Percentiles rank a stretch among this genome's conserved stretches.
Evolutionary conservation across 495 filamentous ascomycete species (phyloP).

Genomic region (Lepraria neglecta): DNA sequence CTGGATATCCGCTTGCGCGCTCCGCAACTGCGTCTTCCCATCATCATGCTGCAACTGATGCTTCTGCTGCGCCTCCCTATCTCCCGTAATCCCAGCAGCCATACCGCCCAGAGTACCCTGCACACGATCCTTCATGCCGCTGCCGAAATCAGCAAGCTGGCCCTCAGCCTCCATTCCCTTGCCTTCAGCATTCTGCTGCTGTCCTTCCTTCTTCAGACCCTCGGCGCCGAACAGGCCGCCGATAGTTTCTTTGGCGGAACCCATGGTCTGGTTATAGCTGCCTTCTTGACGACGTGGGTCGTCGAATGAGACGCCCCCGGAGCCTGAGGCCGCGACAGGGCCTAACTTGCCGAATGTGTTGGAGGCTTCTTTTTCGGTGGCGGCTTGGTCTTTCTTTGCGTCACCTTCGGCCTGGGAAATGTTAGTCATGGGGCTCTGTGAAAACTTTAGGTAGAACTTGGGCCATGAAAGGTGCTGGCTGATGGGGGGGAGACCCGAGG

Average conservation of each 20-base stretch:
- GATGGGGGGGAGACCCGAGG: not conserved
- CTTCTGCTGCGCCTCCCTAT: constrained; percentile 54
- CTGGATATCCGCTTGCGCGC: constrained; percentile 74
- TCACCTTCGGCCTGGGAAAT: constrained; percentile 42
- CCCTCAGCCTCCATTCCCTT: constrained; percentile 78
- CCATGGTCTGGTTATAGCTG: constrained; percentile 79
- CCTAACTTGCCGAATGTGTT: constrained; percentile 68
- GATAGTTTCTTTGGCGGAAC: constrained; percentile 74
- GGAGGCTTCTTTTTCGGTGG: constrained; percentile 60
- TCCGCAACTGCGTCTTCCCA: constrained; percentile 80
- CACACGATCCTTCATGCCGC: constrained; percentile 65
- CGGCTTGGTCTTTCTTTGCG: constrained; percentile 51
- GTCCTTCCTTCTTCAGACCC: constrained; percentile 63
- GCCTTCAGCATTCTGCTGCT: constrained; percentile 71
- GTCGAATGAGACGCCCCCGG: constrained; percentile 67
- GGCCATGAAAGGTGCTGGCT: constrained; percentile 5
- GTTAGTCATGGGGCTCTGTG: not conserved
- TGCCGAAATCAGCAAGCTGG: constrained; percentile 69
- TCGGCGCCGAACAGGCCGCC: constrained; percentile 72
- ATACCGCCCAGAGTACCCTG: constrained; percentile 64
- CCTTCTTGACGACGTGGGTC: constrained; percentile 64
- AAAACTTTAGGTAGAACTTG: not conserved
- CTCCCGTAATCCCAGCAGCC: constrained; percentile 64
- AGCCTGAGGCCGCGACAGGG: constrained; percentile 57
- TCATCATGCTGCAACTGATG: constrained; percentile 66